Percentiles rank a stretch among this genome's conserved stretches.
These are phyloP conservation scores for Lotus japonicus DNA, from an alignment of 306 rosid genomes.

Conservation along the genomic window DNA sequence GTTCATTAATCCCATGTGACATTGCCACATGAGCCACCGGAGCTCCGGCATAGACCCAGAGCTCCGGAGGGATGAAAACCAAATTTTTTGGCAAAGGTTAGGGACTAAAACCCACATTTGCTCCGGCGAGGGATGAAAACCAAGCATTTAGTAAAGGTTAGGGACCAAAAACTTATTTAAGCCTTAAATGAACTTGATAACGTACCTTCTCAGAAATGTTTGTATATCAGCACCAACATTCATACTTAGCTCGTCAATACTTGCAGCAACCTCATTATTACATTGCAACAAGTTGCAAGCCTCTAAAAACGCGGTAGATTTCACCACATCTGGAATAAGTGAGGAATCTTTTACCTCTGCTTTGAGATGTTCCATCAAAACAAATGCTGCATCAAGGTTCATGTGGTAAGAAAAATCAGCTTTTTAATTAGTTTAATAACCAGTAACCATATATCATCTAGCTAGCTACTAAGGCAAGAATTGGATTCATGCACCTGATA, in stretches of 20 bases:
- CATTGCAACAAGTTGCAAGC: slow-evolving; percentile 47
- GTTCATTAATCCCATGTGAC: too few species aligned
- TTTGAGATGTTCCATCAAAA: slow-evolving; percentile 60
- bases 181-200: not conserved
- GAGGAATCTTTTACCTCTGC: slow-evolving; percentile 38
- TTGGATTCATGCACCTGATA: not conserved
- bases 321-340: slow-evolving; percentile 14
- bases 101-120: too few species aligned
- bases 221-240: slow-evolving; percentile 34
- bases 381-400: slow-evolving; percentile 36
- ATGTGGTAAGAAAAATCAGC: slow-evolving; percentile 3
- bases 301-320: slow-evolving; percentile 32
- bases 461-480: not conserved
- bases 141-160: too few species aligned
- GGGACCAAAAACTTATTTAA: too few species aligned
- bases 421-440: not conserved
- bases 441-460: not conserved
- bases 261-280: slow-evolving; percentile 25
- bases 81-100: too few species aligned
- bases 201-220: slow-evolving; percentile 7
- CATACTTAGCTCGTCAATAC: slow-evolving; percentile 44
- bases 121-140: too few species aligned
- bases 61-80: too few species aligned
- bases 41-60: too few species aligned
- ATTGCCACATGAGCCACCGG: too few species aligned